Evolutionary conservation across 495 filamentous ascomycete genomes (phyloP).

Genomic region (Tuber borchii): DNA sequence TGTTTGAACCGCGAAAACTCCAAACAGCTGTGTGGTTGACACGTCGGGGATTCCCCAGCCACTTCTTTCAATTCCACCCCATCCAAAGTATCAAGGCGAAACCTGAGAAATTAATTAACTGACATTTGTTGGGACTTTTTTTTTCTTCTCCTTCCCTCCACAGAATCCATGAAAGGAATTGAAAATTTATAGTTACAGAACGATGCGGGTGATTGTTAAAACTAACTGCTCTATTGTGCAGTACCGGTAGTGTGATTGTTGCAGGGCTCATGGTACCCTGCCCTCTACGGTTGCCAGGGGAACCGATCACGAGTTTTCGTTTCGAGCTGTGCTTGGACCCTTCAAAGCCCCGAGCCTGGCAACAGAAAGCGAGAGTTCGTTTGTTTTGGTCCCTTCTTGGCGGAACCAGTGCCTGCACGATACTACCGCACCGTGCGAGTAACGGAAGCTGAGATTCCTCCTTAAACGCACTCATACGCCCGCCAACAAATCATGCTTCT

Average conservation of each 20-base stretch:
- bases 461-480: not conserved
- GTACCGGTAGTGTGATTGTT: not conserved
- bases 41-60: constrained; percentile 1
- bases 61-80: not conserved
- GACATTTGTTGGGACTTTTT: not conserved
- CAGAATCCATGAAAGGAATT: not conserved
- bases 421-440: no score
- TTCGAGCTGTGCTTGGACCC: not conserved
- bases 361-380: not conserved
- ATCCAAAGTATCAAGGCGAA: not conserved
- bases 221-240: not conserved
- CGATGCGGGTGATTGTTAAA: not conserved
- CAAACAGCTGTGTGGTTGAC: not conserved
- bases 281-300: not conserved
- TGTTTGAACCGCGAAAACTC: not conserved
- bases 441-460: not conserved
- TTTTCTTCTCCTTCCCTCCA: not conserved
- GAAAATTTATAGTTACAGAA: not conserved
- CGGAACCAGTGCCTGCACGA: not conserved
- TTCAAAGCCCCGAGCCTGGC: not conserved
- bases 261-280: not conserved
- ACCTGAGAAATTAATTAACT: not conserved
- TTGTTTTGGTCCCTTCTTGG: constrained; percentile 1
- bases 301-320: constrained; percentile 3
- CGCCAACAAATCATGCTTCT: not conserved